phyloP scores from a whole-genome alignment of 495 filamentous ascomycete genomes.

The Penicillium soppii region DNA sequence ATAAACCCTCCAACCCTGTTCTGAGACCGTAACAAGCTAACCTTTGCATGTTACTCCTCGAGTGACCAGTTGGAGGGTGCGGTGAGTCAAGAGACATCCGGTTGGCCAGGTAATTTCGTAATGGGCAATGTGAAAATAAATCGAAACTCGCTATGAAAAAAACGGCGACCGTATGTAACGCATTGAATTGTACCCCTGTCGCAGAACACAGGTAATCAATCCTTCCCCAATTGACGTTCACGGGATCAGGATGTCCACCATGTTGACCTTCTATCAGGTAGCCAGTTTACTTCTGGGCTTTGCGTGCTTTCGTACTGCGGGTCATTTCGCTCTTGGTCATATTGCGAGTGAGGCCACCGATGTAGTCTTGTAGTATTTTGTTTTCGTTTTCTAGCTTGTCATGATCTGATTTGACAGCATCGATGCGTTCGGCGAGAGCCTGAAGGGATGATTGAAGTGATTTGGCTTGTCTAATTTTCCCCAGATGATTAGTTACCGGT shows the following conservation, averaged over 20 bases:
- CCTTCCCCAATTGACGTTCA: slow-evolving; percentile 5
- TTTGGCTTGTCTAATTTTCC: slow-evolving; percentile 69
- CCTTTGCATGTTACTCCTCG: background rate
- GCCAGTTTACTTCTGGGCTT: slow-evolving; percentile 41
- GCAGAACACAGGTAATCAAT: slow-evolving; percentile 3
- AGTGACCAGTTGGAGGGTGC: slow-evolving; percentile 2
- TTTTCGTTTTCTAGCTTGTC: slow-evolving; percentile 94
- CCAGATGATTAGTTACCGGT: background rate
- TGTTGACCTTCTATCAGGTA: slow-evolving; percentile 3
- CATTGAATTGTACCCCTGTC: background rate
- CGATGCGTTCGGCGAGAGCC: slow-evolving; percentile 86
- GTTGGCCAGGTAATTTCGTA: background rate
- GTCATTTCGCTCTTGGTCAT: slow-evolving; percentile 53
- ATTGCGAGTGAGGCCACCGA: slow-evolving; percentile 52
- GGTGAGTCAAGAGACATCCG: slow-evolving; percentile 1
- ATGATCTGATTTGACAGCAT: slow-evolving; percentile 89
- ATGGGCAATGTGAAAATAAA: slow-evolving; percentile 1
- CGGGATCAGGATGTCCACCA: slow-evolving; percentile 3
- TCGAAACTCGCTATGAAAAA: slow-evolving; percentile 3
- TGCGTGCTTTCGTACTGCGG: slow-evolving; percentile 44
- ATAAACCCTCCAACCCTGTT: background rate
- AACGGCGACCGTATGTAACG: background rate
- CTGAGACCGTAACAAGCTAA: slow-evolving; percentile 1
- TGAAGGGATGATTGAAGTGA: slow-evolving; percentile 83
- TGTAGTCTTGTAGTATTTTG: slow-evolving; percentile 88